phyloP scores from a whole-genome alignment of 2,329 filamentous ascomycete species.

The Orbilia ellipsospora region DNA sequence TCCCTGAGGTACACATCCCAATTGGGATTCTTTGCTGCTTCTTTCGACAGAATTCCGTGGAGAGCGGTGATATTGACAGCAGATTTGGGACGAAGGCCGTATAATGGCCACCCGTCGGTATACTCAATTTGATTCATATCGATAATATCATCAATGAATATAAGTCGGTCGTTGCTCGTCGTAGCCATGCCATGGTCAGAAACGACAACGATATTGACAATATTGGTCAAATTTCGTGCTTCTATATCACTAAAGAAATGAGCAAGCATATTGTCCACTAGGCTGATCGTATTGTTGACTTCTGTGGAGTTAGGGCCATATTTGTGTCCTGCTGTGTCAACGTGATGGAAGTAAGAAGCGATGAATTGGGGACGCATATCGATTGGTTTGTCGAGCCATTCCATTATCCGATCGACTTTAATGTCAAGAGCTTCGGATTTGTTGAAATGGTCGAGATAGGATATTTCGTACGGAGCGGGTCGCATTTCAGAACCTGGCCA shows the following conservation, averaged over 20 bases:
- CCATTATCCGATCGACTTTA: conserved; percentile 83
- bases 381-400: conserved; percentile 81
- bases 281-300: conserved; percentile 78
- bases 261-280: conserved; percentile 86
- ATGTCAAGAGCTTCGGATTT: conserved; percentile 76
- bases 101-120: conserved; percentile 92
- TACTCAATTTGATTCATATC: conserved; percentile 81
- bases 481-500: conserved; percentile 97
- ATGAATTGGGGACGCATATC: conserved; percentile 85
- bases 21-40: conserved; percentile 69
- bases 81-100: conserved; percentile 80
- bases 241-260: conserved; percentile 80
- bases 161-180: conserved; percentile 79
- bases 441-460: conserved; percentile 86
- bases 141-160: conserved; percentile 90
- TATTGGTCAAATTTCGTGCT: conserved; percentile 81
- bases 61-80: conserved; percentile 73
- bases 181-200: conserved; percentile 99
- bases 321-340: conserved; percentile 85
- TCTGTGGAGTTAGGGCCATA: conserved; percentile 96
- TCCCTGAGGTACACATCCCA: conserved; percentile 89
- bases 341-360: conserved; percentile 91
- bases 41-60: conserved; percentile 68
- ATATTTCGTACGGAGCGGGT: conserved; percentile 78
- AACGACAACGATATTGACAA: conserved; percentile 95